These are phyloP conservation scores for Solanum neorickii DNA, from an alignment of 257 asterid genomes.

Conservation along the genomic window DNA sequence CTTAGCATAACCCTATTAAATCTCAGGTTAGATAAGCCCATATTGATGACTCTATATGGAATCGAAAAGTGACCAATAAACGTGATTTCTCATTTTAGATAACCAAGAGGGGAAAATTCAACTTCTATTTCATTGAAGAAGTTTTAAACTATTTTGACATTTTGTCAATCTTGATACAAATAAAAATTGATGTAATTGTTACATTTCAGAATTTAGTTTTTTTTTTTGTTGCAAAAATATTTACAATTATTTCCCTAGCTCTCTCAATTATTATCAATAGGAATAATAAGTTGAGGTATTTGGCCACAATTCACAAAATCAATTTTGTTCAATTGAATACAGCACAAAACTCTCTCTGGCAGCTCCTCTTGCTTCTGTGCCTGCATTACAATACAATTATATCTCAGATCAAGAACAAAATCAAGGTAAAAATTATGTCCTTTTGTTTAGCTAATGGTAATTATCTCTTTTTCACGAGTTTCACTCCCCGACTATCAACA, in stretches of 20 bases:
- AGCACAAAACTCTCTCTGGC: conserved; percentile 83
- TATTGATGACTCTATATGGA: not conserved
- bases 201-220: not conserved
- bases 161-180: not conserved
- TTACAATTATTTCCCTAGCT: not conserved
- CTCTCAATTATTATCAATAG: not conserved
- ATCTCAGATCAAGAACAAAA: not conserved
- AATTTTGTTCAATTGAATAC: conserved; percentile 51
- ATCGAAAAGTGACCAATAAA: not conserved
- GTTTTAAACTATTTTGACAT: not conserved
- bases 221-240: not conserved
- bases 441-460: not conserved
- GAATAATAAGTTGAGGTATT: conserved; percentile 42
- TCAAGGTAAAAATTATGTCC: not conserved
- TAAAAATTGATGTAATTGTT: not conserved
- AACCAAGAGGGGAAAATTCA: not conserved
- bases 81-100: not conserved
- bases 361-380: conserved; percentile 71
- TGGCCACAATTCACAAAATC: conserved; percentile 60
- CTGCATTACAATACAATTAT: conserved; percentile 23
- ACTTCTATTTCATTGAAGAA: not conserved
- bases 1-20: too few relatives aligned
- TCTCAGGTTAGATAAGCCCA: too few relatives aligned
- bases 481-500: not conserved
- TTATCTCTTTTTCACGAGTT: not conserved